A percentile compares a stretch with the other conserved stretches of the same genome.
phyloP scores from a whole-genome alignment of 2,329 filamentous ascomycete species.

The Scopulariopsis brevicaulis region DNA sequence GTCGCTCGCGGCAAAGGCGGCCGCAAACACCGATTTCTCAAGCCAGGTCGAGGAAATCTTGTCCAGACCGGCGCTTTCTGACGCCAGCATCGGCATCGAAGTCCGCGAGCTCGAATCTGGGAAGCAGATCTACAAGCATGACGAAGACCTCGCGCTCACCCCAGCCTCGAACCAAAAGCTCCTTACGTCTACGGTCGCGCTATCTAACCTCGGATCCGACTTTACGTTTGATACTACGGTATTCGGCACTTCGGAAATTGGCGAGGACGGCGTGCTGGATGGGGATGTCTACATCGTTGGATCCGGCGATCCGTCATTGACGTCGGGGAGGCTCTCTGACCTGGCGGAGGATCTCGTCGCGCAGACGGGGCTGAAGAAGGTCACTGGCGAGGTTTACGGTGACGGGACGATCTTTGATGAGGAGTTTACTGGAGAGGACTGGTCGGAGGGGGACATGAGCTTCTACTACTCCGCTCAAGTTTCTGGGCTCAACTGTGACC shows the following conservation, averaged over 20 bases:
- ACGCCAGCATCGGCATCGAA: slow-evolving; percentile 4
- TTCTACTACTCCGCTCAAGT: slow-evolving; percentile 6
- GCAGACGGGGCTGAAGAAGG: slow-evolving; percentile 3
- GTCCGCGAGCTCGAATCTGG: slow-evolving; percentile 1
- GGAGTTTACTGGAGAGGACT: slow-evolving; percentile 2
- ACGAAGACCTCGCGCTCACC: not conserved
- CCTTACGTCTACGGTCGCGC: slow-evolving; percentile 1
- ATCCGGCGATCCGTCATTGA: slow-evolving; percentile 6
- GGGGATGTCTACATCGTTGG: slow-evolving; percentile 6
- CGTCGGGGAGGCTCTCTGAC: not conserved
- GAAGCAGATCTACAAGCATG: not conserved
- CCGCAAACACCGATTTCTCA: not conserved
- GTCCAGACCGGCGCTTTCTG: slow-evolving; percentile 1
- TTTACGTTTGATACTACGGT: slow-evolving; percentile 4
- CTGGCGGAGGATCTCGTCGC: slow-evolving; percentile 1
- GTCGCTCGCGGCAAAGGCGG: not conserved
- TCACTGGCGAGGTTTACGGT: slow-evolving; percentile 5
- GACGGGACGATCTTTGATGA: slow-evolving; percentile 5
- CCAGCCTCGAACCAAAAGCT: slow-evolving; percentile 6
- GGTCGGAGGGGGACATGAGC: slow-evolving; percentile 1
- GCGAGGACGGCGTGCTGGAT: slow-evolving; percentile 4
- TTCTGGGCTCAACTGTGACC: slow-evolving; percentile 5
- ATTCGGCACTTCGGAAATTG: not conserved
- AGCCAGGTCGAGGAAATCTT: not conserved
- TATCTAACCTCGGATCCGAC: slow-evolving; percentile 1